Conservation (phyloP, 2,329 filamentous ascomycete genomes). For the Penicillium brasilianum region DNA sequence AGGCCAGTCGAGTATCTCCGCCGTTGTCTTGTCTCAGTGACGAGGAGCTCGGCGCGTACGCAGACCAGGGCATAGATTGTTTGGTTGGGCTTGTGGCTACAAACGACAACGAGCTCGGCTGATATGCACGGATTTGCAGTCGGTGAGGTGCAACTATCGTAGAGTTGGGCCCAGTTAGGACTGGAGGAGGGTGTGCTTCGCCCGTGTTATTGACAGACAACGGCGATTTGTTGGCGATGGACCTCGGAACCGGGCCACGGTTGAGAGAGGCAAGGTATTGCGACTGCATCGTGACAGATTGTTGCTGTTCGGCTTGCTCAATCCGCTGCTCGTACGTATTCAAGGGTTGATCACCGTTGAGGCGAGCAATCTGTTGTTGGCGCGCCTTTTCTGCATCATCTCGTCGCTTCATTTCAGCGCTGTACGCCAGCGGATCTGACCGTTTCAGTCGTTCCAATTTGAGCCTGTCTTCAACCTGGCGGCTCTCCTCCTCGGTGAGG, state of each 20-base stretch:
- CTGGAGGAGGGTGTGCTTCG: neutral
- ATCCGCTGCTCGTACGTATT: neutral
- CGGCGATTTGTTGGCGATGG: neutral
- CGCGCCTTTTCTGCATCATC: neutral
- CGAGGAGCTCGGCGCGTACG: neutral
- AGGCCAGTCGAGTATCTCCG: neutral
- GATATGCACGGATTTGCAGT: neutral
- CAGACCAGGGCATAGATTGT: neutral
- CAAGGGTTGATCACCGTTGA: neutral
- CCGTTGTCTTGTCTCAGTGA: neutral
- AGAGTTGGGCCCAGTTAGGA: neutral
- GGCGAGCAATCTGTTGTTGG: neutral
- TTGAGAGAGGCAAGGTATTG: slow-evolving; percentile 1
- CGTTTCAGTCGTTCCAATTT: slow-evolving; percentile 44
- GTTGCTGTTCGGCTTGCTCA: neutral
- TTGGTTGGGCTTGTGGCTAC: too few relatives aligned
- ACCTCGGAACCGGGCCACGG: neutral
- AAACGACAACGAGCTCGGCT: neutral
- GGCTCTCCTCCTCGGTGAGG: slow-evolving; percentile 66
- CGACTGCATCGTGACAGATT: neutral
- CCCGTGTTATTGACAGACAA: neutral
- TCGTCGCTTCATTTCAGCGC: slow-evolving; percentile 3
- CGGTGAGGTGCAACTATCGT: neutral
- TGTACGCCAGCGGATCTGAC: slow-evolving; percentile 3
- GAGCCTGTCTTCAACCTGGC: slow-evolving; percentile 57